phyloP scores from a whole-genome alignment of 2,329 filamentous ascomycete genomes.

The Aspergillus persii region DNA sequence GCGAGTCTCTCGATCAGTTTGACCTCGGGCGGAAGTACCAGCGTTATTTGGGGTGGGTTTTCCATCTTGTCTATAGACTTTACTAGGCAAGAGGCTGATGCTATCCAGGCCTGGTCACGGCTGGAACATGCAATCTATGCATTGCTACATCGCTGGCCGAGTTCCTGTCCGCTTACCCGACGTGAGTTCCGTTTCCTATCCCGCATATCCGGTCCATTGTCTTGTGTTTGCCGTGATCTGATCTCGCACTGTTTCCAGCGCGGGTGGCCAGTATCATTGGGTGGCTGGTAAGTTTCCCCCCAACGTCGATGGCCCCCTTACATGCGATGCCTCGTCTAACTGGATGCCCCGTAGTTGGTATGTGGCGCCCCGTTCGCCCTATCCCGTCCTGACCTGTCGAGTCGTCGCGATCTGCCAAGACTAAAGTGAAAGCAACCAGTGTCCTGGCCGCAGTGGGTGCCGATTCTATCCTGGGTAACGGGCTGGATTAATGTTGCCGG shows the following conservation, averaged over 20 bases:
- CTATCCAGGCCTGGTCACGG: constrained; percentile 48
- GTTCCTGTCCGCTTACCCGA: constrained; percentile 64
- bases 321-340: constrained; percentile 6
- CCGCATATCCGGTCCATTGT: neutral
- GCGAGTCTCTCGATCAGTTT: constrained; percentile 60
- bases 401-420: neutral
- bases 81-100: neutral
- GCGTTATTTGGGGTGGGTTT: constrained; percentile 67
- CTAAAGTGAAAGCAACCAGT: constrained; percentile 32
- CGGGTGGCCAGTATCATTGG: constrained; percentile 68
- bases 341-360: constrained; percentile 24
- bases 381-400: neutral
- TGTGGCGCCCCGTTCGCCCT: constrained; percentile 13
- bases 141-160: constrained; percentile 68
- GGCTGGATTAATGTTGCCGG: constrained; percentile 69
- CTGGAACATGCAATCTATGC: constrained; percentile 67
- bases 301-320: neutral
- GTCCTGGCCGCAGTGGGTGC: constrained; percentile 58
- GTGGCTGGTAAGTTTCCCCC: constrained; percentile 50
- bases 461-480: constrained; percentile 64
- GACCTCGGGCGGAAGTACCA: constrained; percentile 68
- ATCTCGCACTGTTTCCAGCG: constrained; percentile 22
- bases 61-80: neutral
- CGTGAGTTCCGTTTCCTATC: constrained; percentile 22
- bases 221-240: too few species aligned